These are phyloP conservation scores for Lentinus tigrinus DNA, from an alignment of 768 basidiomycete genomes.

Conservation along the genomic window DNA sequence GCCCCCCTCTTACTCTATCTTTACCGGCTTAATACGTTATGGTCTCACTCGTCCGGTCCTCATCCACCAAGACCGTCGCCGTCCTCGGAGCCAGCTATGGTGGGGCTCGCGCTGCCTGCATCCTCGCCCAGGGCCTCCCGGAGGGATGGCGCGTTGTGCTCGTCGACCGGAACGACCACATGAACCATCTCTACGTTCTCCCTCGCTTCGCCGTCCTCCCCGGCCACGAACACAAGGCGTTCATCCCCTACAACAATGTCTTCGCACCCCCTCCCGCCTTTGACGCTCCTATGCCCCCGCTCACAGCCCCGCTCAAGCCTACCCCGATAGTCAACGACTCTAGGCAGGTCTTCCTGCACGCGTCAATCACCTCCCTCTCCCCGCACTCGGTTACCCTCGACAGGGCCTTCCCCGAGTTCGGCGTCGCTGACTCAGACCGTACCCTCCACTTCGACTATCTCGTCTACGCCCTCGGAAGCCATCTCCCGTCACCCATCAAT, in stretches of 20 bases:
- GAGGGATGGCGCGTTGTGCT: slow-evolving; percentile 54
- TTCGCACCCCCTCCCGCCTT: slow-evolving; percentile 27
- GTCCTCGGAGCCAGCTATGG: slow-evolving; percentile 59
- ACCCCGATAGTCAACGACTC: background rate
- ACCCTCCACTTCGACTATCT: slow-evolving; percentile 53
- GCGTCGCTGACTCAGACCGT: slow-evolving; percentile 28
- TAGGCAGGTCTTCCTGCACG: slow-evolving; percentile 40
- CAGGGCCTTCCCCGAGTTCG: slow-evolving; percentile 47
- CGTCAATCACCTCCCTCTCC: slow-evolving; percentile 41
- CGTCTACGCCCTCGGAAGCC: slow-evolving; percentile 61
- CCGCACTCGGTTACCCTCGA: slow-evolving; percentile 44
- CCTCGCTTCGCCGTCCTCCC: slow-evolving; percentile 57
- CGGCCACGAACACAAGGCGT: slow-evolving; percentile 66
- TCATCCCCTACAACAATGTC: slow-evolving; percentile 56
- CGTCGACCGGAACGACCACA: slow-evolving; percentile 60
- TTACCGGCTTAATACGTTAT: slow-evolving; percentile 15
- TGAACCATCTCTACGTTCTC: slow-evolving; percentile 47
- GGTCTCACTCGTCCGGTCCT: background rate
- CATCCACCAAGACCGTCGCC: slow-evolving; percentile 40
- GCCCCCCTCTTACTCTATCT: slow-evolving; percentile 15
- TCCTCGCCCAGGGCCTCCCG: slow-evolving; percentile 49
- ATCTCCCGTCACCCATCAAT: slow-evolving; percentile 52
- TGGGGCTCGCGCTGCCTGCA: slow-evolving; percentile 48
- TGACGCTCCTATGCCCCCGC: slow-evolving; percentile 16
- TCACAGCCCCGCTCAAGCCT: background rate